Conservation (phyloP, 2,329 filamentous ascomycete genomes). For the Fusarium illudens region DNA sequence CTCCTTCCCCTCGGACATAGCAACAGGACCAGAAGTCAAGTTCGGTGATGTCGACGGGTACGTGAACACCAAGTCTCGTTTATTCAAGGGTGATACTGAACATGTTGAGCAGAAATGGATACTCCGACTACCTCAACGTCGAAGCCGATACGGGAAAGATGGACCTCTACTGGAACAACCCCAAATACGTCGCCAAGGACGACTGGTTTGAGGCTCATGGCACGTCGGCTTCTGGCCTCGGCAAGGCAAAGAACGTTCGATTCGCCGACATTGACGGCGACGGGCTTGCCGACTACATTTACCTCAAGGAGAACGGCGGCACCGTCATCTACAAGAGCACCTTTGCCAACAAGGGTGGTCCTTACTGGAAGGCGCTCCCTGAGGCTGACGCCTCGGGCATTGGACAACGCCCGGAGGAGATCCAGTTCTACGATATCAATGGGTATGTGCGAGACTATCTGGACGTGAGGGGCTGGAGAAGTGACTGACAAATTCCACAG, state of each 20-base stretch:
- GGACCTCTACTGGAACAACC: neutral
- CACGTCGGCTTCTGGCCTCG: slow-evolving; percentile 20
- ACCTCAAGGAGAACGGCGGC: slow-evolving; percentile 9
- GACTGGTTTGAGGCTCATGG: slow-evolving; percentile 7
- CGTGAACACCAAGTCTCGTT: neutral
- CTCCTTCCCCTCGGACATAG: neutral
- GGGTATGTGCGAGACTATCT: slow-evolving; percentile 14
- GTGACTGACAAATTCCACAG: neutral
- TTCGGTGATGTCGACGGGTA: neutral
- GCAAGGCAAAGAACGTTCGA: slow-evolving; percentile 24
- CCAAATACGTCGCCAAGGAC: neutral
- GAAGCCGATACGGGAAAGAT: neutral
- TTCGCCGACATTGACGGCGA: slow-evolving; percentile 40
- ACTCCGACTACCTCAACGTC: neutral
- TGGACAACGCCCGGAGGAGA: slow-evolving; percentile 27
- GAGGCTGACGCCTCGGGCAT: slow-evolving; percentile 22
- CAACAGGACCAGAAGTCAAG: neutral
- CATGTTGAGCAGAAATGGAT: neutral
- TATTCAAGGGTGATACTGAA: neutral
- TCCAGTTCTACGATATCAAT: slow-evolving; percentile 31
- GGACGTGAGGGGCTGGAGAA: neutral
- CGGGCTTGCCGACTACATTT: slow-evolving; percentile 32
- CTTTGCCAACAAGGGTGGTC: neutral
- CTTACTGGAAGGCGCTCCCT: neutral
- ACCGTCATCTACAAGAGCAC: neutral